Evolutionary conservation across 148 eudicot genomes (phyloP), one percentile per base, ranked within the genome.

Genomic region (Oxyria digyna): DNA sequence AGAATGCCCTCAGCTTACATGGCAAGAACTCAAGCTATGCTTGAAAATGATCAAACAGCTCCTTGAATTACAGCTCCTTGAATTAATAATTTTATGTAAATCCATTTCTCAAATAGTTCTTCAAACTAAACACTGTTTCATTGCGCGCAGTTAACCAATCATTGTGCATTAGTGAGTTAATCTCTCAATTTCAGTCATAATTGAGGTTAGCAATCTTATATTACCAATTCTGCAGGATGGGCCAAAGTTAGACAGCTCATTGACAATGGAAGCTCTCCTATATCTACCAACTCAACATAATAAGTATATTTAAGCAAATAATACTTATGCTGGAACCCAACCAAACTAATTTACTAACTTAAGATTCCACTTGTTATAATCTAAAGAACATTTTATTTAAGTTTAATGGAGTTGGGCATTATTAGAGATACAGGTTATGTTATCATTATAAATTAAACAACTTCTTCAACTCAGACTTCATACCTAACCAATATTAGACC

Each of bases 1-100:
- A 89, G 59, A 82, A 78, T 91, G 85, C 97, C 97, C 72, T 68
- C 81, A 8, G 97, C 97, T 64, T 17, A 79, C 24, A 79, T 78
- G 42, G 80, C 89, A 54, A 82, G 97, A 84, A 91, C 97, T 50
- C 89, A 82, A 20, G 93, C 86, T 55, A 72, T 42, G 17, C 73
- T 91, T 73, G 92, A 89, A 67, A 74, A 81, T 72, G 85, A 79
- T 68, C 81, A 72, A 52, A n/a, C n/a, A n/a, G 75, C 76, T 74
- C 87, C 88, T 75, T 88, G 70, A 68, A 73, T 35, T 54, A 15
- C 15, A 27, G 23, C 40, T 17, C 43, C 17, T 72, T 3, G 0
- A 62, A 32, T 42, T 66, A 38, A 27, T 68, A 32, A 33, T 13
- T 13, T 42, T 13, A 26, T 29, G 67, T 5, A 4, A 33, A 18